Evolutionary conservation across 306 rosid genomes (phyloP).

Genomic region (Amphicarpaea edgeworthii): DNA sequence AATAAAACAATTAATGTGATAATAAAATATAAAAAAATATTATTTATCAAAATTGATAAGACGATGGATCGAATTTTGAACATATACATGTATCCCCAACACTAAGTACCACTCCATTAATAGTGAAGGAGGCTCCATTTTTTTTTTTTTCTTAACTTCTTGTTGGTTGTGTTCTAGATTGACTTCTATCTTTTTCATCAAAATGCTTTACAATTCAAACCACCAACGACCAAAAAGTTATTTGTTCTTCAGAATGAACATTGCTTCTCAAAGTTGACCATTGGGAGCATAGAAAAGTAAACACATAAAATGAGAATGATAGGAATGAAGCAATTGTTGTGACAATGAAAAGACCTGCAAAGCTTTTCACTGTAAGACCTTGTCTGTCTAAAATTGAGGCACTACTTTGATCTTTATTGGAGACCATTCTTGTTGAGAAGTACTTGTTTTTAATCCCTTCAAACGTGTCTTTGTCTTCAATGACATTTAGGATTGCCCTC

Average conservation of each 20-base stretch:
- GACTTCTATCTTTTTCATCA: background rate
- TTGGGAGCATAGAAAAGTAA: background rate
- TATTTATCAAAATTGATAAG: no score
- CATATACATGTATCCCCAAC: no score
- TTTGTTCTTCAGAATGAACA: background rate
- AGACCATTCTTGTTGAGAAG: background rate
- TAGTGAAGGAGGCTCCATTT: background rate
- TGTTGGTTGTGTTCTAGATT: no score
- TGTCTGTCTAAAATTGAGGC: conserved; percentile 22
- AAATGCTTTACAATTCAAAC: conserved; percentile 33
- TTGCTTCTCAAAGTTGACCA: conserved; percentile 18
- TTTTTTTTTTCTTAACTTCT: no score
- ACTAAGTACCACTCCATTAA: background rate
- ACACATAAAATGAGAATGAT: conserved; percentile 23
- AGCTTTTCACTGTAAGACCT: conserved; percentile 46
- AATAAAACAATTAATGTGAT: no score
- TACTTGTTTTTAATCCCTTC: conserved; percentile 29
- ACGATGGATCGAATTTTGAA: no score
- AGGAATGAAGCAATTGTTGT: conserved; percentile 18
- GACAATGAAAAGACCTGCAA: conserved; percentile 55
- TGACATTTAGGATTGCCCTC: conserved; percentile 46
- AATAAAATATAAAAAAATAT: no score
- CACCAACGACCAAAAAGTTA: conserved; percentile 4
- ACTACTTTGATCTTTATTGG: conserved; percentile 38
- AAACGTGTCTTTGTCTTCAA: conserved; percentile 45